phyloP scores from a whole-genome alignment of 257 asterid genomes.

The Capsicum chinense region DNA sequence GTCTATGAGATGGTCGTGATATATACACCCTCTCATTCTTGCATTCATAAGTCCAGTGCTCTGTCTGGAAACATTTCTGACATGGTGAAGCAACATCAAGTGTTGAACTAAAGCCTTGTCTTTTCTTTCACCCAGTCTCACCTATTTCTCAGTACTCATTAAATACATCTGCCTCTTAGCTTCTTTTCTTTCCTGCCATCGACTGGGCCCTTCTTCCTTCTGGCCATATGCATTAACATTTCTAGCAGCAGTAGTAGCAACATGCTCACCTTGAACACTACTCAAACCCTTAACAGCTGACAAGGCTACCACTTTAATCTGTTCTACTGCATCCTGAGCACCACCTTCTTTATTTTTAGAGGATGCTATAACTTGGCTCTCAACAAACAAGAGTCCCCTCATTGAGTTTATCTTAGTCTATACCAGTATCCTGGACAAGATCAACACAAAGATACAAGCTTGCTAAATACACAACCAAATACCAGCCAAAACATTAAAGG shows the following conservation, averaged over 20 bases:
- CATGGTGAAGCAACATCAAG: constrained; percentile 72
- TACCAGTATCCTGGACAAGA: neutral
- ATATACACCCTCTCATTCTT: constrained; percentile 89
- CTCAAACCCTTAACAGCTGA: constrained; percentile 97
- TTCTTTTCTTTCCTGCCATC: constrained; percentile 99
- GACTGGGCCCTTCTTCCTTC: constrained; percentile 97
- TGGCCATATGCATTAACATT: constrained; percentile 98
- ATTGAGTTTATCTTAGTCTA: neutral
- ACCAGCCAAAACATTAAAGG: neutral
- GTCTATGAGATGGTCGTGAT: constrained; percentile 85
- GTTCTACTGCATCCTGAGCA: constrained; percentile 74
- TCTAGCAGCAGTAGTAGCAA: constrained; percentile 90
- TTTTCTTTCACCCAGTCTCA: constrained; percentile 85
- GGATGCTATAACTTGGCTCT: constrained; percentile 33
- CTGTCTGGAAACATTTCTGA: constrained; percentile 86
- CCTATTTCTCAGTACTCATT: constrained; percentile 95
- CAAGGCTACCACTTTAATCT: constrained; percentile 83
- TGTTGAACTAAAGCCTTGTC: constrained; percentile 57
- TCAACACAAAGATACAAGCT: neutral
- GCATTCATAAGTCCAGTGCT: constrained; percentile 97
- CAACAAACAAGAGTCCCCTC: neutral
- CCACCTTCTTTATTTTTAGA: constrained; percentile 71
- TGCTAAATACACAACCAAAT: neutral
- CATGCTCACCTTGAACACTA: constrained; percentile 98
- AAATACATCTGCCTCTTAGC: constrained; percentile 97